Evolutionary conservation across 2,329 filamentous ascomycete genomes (phyloP).

Genomic region (Lojkania enalia): DNA sequence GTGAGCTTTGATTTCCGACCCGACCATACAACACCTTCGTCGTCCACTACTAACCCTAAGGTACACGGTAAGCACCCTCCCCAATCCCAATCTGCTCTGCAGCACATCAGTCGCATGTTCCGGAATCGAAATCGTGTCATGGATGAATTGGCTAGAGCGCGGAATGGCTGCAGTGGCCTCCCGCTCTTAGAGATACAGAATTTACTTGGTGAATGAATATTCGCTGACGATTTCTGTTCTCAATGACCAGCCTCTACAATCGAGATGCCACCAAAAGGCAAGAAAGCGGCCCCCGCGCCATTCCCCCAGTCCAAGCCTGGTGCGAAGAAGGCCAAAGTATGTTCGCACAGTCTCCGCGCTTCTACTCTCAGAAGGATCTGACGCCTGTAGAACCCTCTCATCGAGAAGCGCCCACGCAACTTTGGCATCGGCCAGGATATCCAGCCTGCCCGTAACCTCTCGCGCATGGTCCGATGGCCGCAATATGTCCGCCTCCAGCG

Average conservation of each 20-base stretch:
- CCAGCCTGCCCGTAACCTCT: constrained; percentile 59
- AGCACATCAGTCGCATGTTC: constrained; percentile 37
- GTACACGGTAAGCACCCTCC: constrained; percentile 43
- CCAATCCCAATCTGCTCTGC: constrained; percentile 33
- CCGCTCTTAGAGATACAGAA: constrained; percentile 45
- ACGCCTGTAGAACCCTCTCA: constrained; percentile 82
- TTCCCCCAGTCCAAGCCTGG: constrained; percentile 83
- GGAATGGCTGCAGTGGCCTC: constrained; percentile 42
- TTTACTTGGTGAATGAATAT: constrained; percentile 71
- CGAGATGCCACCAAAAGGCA: constrained; percentile 74
- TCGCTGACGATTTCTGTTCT: constrained; percentile 99
- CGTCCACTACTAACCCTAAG: constrained; percentile 41
- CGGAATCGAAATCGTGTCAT: constrained; percentile 34
- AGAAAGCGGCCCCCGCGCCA: constrained; percentile 97
- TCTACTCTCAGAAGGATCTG: neutral
- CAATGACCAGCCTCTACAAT: constrained; percentile 92
- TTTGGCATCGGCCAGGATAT: constrained; percentile 97
- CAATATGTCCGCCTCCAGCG: constrained; percentile 94
- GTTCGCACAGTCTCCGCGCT: constrained; percentile 43
- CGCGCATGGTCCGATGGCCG: constrained; percentile 94
- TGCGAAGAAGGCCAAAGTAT: constrained; percentile 97
- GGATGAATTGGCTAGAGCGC: constrained; percentile 44
- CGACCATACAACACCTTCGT: constrained; percentile 32
- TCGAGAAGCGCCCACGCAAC: constrained; percentile 98
- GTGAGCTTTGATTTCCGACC: constrained; percentile 5